phyloP scores from a whole-genome alignment of 495 filamentous ascomycete species.

The Annulohypoxylon bovei region DNA sequence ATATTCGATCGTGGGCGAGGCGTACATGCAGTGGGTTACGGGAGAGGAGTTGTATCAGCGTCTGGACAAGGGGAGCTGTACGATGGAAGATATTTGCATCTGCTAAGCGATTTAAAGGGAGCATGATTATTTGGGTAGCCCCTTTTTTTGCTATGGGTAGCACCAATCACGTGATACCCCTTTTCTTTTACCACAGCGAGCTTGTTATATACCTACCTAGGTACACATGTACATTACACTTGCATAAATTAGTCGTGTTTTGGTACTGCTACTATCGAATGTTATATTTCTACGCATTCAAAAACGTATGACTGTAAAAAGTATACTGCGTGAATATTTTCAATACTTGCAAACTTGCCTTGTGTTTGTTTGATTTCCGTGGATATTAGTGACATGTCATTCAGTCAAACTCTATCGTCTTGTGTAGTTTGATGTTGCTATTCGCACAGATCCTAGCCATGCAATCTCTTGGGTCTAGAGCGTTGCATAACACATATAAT shows the following conservation, averaged over 20 bases:
- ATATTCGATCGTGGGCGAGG: conserved; percentile 16
- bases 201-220: not conserved
- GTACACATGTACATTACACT: not conserved
- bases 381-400: too few relatives aligned
- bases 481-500: too few relatives aligned
- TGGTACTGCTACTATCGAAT: not conserved
- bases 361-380: too few relatives aligned
- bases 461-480: too few relatives aligned
- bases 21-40: conserved; percentile 21
- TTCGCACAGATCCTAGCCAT: too few relatives aligned
- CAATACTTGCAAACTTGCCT: too few relatives aligned
- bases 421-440: too few relatives aligned
- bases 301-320: too few relatives aligned
- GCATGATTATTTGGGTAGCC: not conserved
- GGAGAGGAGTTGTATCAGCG: conserved; percentile 4
- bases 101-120: not conserved
- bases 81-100: conserved; percentile 6
- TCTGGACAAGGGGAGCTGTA: not conserved
- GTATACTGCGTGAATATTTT: too few relatives aligned
- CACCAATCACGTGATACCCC: conserved; percentile 1
- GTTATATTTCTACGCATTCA: too few relatives aligned
- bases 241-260: not conserved
- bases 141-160: too few relatives aligned
- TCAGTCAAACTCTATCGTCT: too few relatives aligned
- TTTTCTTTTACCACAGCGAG: not conserved